Conservation (phyloP, 495 filamentous ascomycete species). For the Xylaria curta region DNA sequence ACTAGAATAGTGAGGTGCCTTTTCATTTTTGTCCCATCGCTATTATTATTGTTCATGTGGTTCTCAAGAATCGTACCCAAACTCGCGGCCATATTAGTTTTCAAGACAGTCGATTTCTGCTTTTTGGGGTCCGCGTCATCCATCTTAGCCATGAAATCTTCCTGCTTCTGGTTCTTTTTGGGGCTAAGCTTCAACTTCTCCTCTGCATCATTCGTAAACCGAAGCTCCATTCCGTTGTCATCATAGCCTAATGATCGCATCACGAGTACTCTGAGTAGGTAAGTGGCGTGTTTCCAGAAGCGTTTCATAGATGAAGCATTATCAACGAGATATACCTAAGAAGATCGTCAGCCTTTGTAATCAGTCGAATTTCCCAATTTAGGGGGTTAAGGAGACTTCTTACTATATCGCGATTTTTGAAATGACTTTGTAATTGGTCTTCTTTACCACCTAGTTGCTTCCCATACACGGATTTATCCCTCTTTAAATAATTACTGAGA, state of each 20-base stretch:
- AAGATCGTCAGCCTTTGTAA: neutral
- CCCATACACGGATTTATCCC: neutral
- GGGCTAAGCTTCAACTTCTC: conserved; percentile 12
- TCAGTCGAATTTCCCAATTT: neutral
- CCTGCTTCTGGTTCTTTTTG: neutral
- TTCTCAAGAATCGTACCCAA: neutral
- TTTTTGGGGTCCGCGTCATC: neutral
- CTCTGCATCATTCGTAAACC: conserved; percentile 22
- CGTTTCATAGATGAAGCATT: conserved; percentile 36
- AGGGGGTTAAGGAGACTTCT: neutral
- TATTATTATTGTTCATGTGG: conserved; percentile 10
- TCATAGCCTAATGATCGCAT: conserved; percentile 39
- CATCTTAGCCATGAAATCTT: conserved; percentile 1
- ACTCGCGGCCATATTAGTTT: conserved; percentile 2
- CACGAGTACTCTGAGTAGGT: conserved; percentile 34
- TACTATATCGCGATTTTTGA: conserved; percentile 7
- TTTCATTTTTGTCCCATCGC: conserved; percentile 2
- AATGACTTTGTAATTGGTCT: conserved; percentile 8
- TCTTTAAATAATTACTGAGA: conserved; percentile 1
- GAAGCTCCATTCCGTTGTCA: conserved; percentile 40
- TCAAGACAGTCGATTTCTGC: neutral
- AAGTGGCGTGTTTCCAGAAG: conserved; percentile 37
- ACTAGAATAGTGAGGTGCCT: conserved; percentile 37
- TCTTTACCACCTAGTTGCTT: conserved; percentile 6
- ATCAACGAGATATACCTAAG: conserved; percentile 39